Conservation (phyloP, 176 grass and related monocot genomes). For the Triticum turgidum region DNA sequence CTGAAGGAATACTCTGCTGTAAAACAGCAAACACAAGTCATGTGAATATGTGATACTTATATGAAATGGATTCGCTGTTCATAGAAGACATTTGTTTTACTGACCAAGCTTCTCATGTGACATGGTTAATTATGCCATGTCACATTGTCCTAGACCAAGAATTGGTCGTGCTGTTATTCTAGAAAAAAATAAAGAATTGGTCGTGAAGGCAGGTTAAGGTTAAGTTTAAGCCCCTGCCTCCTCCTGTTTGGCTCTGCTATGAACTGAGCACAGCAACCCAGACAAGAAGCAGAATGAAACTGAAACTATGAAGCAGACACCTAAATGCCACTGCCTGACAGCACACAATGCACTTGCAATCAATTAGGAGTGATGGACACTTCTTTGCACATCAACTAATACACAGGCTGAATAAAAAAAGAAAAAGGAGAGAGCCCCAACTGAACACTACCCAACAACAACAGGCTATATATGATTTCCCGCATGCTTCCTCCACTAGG, state of each 20-base stretch:
- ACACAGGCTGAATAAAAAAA: neutral
- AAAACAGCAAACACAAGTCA: neutral
- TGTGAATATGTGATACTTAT: neutral
- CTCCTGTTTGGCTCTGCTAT: too few relatives aligned
- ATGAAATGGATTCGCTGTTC: neutral
- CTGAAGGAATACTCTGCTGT: neutral
- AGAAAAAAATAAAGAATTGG: too few relatives aligned
- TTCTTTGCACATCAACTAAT: conserved; percentile 19
- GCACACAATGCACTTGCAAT: neutral
- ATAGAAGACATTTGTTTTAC: neutral
- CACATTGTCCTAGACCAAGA: too few relatives aligned
- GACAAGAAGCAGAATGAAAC: neutral
- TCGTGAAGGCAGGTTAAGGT: too few relatives aligned
- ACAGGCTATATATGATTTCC: conserved; percentile 19
- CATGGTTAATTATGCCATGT: neutral
- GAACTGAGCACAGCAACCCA: neutral
- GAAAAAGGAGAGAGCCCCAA: neutral
- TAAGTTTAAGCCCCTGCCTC: too few relatives aligned
- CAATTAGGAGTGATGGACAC: neutral
- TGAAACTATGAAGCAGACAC: neutral
- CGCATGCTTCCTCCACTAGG: neutral
- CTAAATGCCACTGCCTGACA: neutral
- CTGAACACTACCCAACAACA: conserved; percentile 39
- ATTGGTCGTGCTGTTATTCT: too few relatives aligned
- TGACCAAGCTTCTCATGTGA: neutral